Conservation (phyloP, 257 asterid genomes). For the Cruciata laevipes region DNA sequence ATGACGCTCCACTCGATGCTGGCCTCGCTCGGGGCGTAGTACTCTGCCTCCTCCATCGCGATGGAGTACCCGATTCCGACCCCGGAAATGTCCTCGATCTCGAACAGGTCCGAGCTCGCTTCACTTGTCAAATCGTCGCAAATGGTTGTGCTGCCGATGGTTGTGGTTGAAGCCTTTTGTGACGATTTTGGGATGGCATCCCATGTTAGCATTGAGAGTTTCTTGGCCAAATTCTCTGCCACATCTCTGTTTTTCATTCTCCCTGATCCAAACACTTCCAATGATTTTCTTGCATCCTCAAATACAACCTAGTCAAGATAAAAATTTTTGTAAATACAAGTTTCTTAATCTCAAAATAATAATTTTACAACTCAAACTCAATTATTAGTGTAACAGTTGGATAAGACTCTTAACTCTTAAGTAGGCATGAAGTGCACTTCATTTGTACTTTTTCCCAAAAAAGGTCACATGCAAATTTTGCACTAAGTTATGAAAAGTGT, state of each 20-base stretch:
- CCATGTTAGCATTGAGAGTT: slow-evolving; percentile 77
- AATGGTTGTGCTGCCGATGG: slow-evolving; percentile 19
- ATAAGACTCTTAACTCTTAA: background rate
- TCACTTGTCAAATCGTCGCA: slow-evolving; percentile 71
- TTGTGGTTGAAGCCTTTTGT: slow-evolving; percentile 24
- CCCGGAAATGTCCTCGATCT: slow-evolving; percentile 61
- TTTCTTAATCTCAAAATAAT: no score
- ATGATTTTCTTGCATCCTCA: slow-evolving; percentile 38
- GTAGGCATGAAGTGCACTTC: background rate
- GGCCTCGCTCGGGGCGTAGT: slow-evolving; percentile 70
- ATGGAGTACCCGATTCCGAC: slow-evolving; percentile 12
- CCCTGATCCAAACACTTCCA: slow-evolving; percentile 63
- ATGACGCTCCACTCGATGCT: slow-evolving; percentile 81
- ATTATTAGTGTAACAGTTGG: background rate
- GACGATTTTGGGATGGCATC: slow-evolving; percentile 60
- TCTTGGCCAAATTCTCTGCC: slow-evolving; percentile 48
- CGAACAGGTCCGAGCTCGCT: slow-evolving; percentile 83
- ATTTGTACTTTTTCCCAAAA: background rate
- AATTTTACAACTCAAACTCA: background rate
- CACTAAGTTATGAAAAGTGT: background rate
- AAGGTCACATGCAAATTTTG: background rate
- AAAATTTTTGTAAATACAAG: background rate
- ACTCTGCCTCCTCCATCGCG: slow-evolving; percentile 11
- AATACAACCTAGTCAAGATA: background rate
- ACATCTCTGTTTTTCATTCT: slow-evolving; percentile 31